phyloP scores from a whole-genome alignment of 1,139 yeast genomes.

The Barnettozyma hawaiiensis region DNA sequence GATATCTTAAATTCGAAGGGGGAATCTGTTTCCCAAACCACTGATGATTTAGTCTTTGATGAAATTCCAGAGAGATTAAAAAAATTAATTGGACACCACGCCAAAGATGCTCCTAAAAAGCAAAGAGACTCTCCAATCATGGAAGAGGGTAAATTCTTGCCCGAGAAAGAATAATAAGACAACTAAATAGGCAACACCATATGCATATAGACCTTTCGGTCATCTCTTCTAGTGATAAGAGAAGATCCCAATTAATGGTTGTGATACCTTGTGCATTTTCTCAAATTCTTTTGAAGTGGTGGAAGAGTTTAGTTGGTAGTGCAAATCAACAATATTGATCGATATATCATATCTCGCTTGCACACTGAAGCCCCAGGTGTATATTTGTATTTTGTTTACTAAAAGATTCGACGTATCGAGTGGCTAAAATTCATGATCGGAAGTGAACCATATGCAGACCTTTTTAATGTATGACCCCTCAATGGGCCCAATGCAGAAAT shows the following conservation, averaged over 20 bases:
- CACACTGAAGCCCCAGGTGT: too few species aligned
- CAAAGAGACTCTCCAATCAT: constrained; percentile 7
- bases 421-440: too few species aligned
- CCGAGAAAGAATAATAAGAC: constrained; percentile 4
- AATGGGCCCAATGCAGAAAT: too few species aligned
- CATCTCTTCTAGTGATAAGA: background rate
- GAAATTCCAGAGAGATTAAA: constrained; percentile 67
- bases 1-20: constrained; percentile 78
- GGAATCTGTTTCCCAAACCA: constrained; percentile 55
- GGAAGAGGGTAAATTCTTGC: constrained; percentile 7
- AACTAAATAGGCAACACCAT: background rate
- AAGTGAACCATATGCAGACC: too few species aligned
- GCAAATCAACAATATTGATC: background rate
- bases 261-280: background rate
- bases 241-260: background rate
- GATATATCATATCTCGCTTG: too few species aligned
- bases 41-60: constrained; percentile 63
- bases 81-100: constrained; percentile 52
- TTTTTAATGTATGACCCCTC: background rate
- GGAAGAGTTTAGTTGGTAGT: background rate
- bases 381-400: too few species aligned
- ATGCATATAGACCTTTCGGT: background rate
- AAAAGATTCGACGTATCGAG: too few species aligned
- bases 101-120: constrained; percentile 54
- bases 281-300: background rate